Evolutionary conservation across 768 basidiomycete genomes (phyloP), one percentile per base, ranked within the genome.

Genomic region (Lactarius tabidus): DNA sequence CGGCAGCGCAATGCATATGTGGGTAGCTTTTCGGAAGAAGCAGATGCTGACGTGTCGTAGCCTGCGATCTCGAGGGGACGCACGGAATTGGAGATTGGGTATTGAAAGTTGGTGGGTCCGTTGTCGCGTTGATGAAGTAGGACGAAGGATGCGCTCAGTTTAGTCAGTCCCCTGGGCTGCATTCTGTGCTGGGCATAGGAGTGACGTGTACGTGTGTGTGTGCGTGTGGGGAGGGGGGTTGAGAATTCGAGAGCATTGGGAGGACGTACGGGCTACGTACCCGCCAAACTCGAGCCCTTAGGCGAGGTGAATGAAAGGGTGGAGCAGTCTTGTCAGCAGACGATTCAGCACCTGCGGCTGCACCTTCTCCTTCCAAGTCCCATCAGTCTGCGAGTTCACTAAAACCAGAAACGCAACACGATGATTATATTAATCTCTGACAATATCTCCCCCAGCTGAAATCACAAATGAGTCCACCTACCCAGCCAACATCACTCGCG

Each of bases 281-380:
- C 88, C 62, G 12, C 79, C 77, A 64, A 89, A 89, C 71, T 89
- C 89, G 3, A 81, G 73, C 6, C 86, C 88, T 71, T 84, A 82
- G 18, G 86, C 87, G 2, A 75, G 68, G 67, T 89, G 85, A 57
- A 90, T 88, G 45, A 88, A 59, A 0, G 88, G 84, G 70, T 90
- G 89, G 8, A 89, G 35, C 8, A 87, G 69, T 2, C 85, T 86
- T 3, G 78, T 77, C 17, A 86, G 57, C 64, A 85, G 80, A 15
- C 87, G 81, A 51, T 77, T 78, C 28, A 89, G 69, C 85, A 90
- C 85, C 62, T 79, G 74, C 0, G 83, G 83, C 31, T 82, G 78
- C 51, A 66, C 66, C 28, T 68, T 64, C 28, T 65, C 65, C 33
- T 68, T 64, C 31, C n/a, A n/a, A n/a, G n/a, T n/a, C n/a, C n/a